Percentiles rank a stretch among this genome's conserved stretches.
These are phyloP conservation scores for Balansia obtecta DNA, from an alignment of 2,329 filamentous ascomycete genomes.

Conservation along the genomic window DNA sequence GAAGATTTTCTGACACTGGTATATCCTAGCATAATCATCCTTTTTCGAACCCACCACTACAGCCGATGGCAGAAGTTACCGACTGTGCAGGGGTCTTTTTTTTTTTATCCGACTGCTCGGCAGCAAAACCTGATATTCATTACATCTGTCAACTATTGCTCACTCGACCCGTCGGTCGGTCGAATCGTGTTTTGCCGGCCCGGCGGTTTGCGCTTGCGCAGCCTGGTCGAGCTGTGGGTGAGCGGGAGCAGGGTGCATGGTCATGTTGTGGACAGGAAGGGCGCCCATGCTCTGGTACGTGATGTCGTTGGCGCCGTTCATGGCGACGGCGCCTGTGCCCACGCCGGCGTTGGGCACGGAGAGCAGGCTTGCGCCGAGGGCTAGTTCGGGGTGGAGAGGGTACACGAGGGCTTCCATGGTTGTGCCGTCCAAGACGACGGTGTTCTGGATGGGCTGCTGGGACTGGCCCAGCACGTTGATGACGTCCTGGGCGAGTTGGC, in stretches of 20 bases:
- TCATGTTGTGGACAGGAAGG: not conserved
- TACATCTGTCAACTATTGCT: no score
- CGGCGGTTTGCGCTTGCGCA: not conserved
- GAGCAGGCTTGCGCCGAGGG: conserved; percentile 37
- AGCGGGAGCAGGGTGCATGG: not conserved
- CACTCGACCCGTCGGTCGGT: no score
- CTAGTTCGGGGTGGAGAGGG: conserved; percentile 60
- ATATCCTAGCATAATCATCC: no score
- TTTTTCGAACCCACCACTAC: no score
- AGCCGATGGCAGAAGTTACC: no score
- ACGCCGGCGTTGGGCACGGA: conserved; percentile 10
- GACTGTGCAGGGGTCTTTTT: no score
- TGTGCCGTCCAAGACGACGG: conserved; percentile 83
- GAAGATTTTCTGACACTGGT: no score
- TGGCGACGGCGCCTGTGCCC: not conserved
- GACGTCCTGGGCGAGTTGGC: conserved; percentile 85
- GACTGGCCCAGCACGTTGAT: conserved; percentile 88
- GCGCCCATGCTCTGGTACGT: not conserved
- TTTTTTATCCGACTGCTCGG: no score
- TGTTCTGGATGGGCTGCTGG: conserved; percentile 93
- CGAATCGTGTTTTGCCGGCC: no score
- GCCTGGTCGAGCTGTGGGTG: not conserved
- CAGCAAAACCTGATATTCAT: no score
- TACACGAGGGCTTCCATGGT: conserved; percentile 68
- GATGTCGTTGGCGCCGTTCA: not conserved